A percentile compares a stretch with the other conserved stretches of the same genome.
phyloP scores from a whole-genome alignment of 2,329 filamentous ascomycete genomes.

The Pyrenophora teres region DNA sequence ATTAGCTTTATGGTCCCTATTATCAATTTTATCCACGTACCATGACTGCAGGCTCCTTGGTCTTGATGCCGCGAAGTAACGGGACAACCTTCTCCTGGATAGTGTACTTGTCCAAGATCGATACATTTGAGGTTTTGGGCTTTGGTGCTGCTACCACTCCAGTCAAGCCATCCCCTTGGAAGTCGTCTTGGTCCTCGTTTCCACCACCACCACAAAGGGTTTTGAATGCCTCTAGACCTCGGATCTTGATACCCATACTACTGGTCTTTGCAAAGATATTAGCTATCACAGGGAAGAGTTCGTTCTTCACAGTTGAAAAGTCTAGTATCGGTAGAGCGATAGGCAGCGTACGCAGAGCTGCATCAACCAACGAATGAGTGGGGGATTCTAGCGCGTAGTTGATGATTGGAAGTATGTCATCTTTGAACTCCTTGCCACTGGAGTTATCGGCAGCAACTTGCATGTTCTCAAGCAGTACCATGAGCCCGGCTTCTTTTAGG shows the following conservation, averaged over 20 bases:
- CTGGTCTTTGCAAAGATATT: slow-evolving; percentile 90
- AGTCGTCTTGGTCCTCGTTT: slow-evolving; percentile 42
- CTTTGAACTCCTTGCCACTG: slow-evolving; percentile 90
- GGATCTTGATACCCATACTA: slow-evolving; percentile 92
- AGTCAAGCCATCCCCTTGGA: slow-evolving; percentile 71
- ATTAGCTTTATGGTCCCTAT: slow-evolving; percentile 2
- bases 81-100: slow-evolving; percentile 98
- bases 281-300: slow-evolving; percentile 91
- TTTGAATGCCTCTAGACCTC: slow-evolving; percentile 86
- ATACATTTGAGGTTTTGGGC: slow-evolving; percentile 69
- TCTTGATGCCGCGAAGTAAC: slow-evolving; percentile 89
- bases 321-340: slow-evolving; percentile 85
- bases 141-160: slow-evolving; percentile 64
- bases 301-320: slow-evolving; percentile 95
- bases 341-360: slow-evolving; percentile 77
- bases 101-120: slow-evolving; percentile 93
- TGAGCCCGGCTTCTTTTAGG: slow-evolving; percentile 83
- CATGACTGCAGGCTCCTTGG: slow-evolving; percentile 97
- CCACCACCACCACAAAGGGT: slow-evolving; percentile 85
- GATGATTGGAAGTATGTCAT: slow-evolving; percentile 88
- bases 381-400: slow-evolving; percentile 82
- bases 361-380: slow-evolving; percentile 87
- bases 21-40: slow-evolving; percentile 34
- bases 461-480: slow-evolving; percentile 88
- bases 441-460: slow-evolving; percentile 76